Evolutionary conservation across 2,329 filamentous ascomycete genomes (phyloP), one percentile per base, ranked within the genome.

Genomic region (Sclerotinia nivalis): DNA sequence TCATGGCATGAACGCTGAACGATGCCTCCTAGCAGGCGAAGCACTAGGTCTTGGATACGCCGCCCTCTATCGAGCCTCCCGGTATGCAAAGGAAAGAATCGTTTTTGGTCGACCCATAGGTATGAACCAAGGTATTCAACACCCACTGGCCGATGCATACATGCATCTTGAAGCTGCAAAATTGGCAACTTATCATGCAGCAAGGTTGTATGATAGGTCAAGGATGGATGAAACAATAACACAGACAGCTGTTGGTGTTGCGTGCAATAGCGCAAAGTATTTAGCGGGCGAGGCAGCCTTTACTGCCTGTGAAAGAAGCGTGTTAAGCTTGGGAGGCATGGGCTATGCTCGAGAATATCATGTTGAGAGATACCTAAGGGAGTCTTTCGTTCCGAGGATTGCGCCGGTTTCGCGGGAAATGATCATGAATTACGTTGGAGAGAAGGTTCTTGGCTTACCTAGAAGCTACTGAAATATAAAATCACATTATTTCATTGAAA

Each of bases 21-120:
- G 91, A 2, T 92, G 91, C 76, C 84, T 93, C 0, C 81, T 93
- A 0, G 92, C 91, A 1, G 92, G 92, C 34, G 92, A 96, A 81
- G 92, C 93, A 0, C 83, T 96, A 0, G 92, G 93, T 0, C 81
- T 96, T 0, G 93, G 92, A 0, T 96, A 96, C 75, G 91, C 89
- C 0, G 92, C 87, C 13, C 80, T 89, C 40, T 82, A 83, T 69
- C 87, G 83, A 72, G 91, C 91, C 0, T 83, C 88, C 0, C 82
- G 81, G 25, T 93, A 93, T 73, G 90, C 91, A 0, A 82, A 84
- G 66, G 88, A 91, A 50, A 84, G 91, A 0, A 82, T 89, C 6
- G 88, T 91, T 0, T 91, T 91, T 74, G 82, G 84, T n/a, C 80
- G 88, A 2, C 85, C 87, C 0, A 90, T 91, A 71, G 89, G 89